phyloP scores from a whole-genome alignment of 169 alveolate genomes.

The Toxoplasma gondii region DNA sequence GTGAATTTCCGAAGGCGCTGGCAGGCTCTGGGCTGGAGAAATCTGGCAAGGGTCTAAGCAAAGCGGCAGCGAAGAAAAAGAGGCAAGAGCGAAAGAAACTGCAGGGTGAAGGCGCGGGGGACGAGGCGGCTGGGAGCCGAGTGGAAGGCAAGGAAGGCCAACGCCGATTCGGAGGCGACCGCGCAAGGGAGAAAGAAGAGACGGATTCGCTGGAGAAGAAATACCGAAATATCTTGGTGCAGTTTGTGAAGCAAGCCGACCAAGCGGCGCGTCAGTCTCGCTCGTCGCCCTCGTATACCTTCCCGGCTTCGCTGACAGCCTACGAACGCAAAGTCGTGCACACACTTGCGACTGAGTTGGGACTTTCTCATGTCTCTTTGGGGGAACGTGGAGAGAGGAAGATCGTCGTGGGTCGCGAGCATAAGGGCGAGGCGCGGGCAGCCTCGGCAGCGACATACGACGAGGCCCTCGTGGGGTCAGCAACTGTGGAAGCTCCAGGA shows the following conservation, averaged over 20 bases:
- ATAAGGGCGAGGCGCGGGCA: not conserved
- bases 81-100: not conserved
- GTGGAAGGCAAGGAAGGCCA: not conserved
- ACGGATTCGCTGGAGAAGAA: not conserved
- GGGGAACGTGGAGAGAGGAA: conserved; percentile 18
- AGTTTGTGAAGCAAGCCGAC: not conserved
- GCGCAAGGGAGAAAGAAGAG: not conserved
- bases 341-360: conserved; percentile 36
- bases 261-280: not conserved
- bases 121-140: not conserved
- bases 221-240: not conserved
- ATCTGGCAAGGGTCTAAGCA: not conserved
- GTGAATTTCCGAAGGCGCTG: not conserved
- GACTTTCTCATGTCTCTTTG: not conserved
- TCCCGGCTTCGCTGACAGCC: conserved; percentile 28
- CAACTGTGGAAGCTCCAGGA: not conserved
- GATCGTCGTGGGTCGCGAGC: not conserved
- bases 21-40: not conserved
- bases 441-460: not conserved
- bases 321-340: conserved; percentile 6
- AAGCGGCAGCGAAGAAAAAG: conserved; percentile 14
- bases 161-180: not conserved
- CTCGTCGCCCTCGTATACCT: not conserved
- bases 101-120: not conserved
- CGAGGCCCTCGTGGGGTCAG: too few relatives aligned